Conservation (phyloP, 192 early-diverging fungal genomes). For the Rhizophagus sp. region DNA sequence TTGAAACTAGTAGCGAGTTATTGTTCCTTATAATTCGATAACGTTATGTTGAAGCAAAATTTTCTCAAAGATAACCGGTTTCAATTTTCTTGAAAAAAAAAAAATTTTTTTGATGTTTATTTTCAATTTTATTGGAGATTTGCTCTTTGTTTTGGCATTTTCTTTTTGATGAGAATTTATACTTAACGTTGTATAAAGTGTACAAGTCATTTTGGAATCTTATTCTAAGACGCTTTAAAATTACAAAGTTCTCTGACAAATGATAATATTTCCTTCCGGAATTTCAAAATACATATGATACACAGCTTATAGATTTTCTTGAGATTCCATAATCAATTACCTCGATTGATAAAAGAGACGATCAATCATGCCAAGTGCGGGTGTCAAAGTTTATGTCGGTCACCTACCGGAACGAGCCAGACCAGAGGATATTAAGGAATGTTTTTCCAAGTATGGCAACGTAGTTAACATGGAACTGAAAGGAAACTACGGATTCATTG, state of each 20-base stretch:
- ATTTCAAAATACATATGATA: constrained; percentile 1
- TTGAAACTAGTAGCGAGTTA: neutral
- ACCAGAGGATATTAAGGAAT: constrained; percentile 33
- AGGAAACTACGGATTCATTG: constrained; percentile 33
- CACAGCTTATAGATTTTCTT: constrained; percentile 1
- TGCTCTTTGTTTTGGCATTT: too few species aligned
- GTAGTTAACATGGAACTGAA: constrained; percentile 33
- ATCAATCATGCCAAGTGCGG: constrained; percentile 12
- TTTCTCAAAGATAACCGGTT: neutral
- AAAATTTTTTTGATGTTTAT: too few species aligned
- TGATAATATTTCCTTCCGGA: neutral
- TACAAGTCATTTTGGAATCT: neutral
- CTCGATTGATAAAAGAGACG: neutral
- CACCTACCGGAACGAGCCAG: constrained; percentile 33
- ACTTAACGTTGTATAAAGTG: too few species aligned
- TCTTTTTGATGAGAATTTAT: too few species aligned
- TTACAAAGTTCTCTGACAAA: neutral
- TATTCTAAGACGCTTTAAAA: too few species aligned
- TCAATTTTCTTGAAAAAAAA: neutral
- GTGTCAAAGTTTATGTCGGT: constrained; percentile 33
- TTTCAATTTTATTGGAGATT: too few species aligned
- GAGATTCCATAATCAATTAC: constrained; percentile 17
- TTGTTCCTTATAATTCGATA: too few species aligned
- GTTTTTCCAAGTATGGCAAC: constrained; percentile 31
- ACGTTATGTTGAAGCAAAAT: neutral